Evolutionary conservation across 2,329 filamentous ascomycete species (phyloP), one percentile per base, ranked within the genome.

Genomic region (Coleophoma crateriformis): DNA sequence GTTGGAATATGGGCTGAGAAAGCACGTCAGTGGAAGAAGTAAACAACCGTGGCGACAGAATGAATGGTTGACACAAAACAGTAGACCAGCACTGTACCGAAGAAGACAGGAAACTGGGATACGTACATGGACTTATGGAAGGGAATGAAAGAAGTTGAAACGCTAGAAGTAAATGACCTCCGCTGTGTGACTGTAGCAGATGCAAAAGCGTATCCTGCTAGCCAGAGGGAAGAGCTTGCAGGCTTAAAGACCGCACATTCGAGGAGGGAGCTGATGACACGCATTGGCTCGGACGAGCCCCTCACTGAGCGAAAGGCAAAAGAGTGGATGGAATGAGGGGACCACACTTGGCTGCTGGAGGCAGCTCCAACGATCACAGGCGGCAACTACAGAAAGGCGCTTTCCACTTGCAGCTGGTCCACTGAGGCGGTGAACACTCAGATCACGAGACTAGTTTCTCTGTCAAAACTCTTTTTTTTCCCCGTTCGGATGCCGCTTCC

Each of bases 201-300:
- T 12, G 34, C 12, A 38, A 38, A 38, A n/a, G 35, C 35, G 13
- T 14, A 38, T n/a, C 14, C 35, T 38, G 35, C 35, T 38, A 12
- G 35, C 13, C 35, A 27, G 35, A n/a, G 14, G 4, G 41, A 32
- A 33, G 19, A 44, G 11, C 13, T 20, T 41, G 38, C 14, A 41
- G 41, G 19, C 41, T 44, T 54, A 39, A 59, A 42, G 54, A 58
- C 55, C 38, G 59, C 55, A 22, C 55, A 47, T 50, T 60, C 55
- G 45, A 60, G 47, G 54, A 60, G 46, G 46, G 53, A 56, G 45
- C 52, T 59, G 35, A 58, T 51, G 53, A 58, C 48, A 60, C 59
- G 62, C 62, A 65, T 65, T 59, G 58, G 53, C 52, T 53, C 37
- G 45, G 43, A 50, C 45, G 42, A 12, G 50, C 33, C 15, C 45